Evolutionary conservation across 2,329 filamentous ascomycete genomes (phyloP).

Genomic region (Hypoxylon sp.): DNA sequence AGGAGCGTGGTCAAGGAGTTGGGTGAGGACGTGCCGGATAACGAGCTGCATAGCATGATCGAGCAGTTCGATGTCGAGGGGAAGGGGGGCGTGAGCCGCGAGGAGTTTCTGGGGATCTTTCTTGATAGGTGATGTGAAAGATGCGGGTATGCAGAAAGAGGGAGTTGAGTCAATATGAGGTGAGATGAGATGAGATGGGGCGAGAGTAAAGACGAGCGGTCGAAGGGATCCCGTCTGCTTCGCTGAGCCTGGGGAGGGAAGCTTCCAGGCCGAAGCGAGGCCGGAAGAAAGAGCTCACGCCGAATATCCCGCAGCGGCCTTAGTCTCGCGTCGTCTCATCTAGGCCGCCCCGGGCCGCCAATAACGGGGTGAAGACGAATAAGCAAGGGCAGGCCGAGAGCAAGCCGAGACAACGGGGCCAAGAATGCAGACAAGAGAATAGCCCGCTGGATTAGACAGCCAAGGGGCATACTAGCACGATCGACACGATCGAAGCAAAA

Average conservation of each 20-base stretch:
- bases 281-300: background rate
- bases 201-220: background rate
- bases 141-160: slow-evolving; percentile 1
- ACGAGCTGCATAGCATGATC: slow-evolving; percentile 95
- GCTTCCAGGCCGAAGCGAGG: background rate
- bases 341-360: background rate
- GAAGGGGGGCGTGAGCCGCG: slow-evolving; percentile 81
- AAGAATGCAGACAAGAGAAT: background rate
- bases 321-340: background rate
- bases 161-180: background rate
- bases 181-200: background rate
- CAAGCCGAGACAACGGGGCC: slow-evolving; percentile 10
- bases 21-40: slow-evolving; percentile 92
- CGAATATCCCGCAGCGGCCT: background rate
- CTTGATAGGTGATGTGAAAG: slow-evolving; percentile 50
- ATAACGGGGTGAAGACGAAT: background rate
- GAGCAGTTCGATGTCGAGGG: slow-evolving; percentile 97
- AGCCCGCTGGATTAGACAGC: background rate
- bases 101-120: slow-evolving; percentile 76
- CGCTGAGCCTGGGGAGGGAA: background rate
- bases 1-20: slow-evolving; percentile 89
- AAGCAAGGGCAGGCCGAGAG: slow-evolving; percentile 46
- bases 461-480: background rate
- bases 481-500: background rate
- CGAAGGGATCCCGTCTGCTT: background rate